These are phyloP conservation scores for Monilinia vaccinii-corymbosi DNA, from an alignment of 2,329 filamentous ascomycete genomes.

Conservation along the genomic window DNA sequence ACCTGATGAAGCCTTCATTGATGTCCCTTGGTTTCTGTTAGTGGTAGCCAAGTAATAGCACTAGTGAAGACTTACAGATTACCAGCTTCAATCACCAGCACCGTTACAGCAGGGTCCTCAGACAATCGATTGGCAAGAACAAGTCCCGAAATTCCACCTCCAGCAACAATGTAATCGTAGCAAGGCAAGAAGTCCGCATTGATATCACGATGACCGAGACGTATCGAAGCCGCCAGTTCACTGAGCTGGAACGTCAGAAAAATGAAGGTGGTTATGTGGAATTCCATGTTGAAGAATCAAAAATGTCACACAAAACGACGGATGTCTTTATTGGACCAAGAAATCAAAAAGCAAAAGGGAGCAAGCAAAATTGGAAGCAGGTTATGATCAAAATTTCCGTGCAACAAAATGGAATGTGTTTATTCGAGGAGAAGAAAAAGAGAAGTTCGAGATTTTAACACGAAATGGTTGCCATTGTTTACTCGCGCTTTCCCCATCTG, in stretches of 20 bases:
- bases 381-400: constrained; percentile 7
- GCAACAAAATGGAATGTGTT: not conserved
- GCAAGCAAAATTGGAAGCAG: constrained; percentile 10
- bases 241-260: not conserved
- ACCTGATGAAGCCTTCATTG: constrained; percentile 20
- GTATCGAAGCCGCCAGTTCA: constrained; percentile 10
- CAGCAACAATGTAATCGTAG: constrained; percentile 36
- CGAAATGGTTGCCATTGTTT: not conserved
- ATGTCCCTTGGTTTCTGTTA: constrained; percentile 17
- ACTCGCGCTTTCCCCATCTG: not conserved
- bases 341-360: not conserved
- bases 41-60: not conserved
- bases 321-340: not conserved
- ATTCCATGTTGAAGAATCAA: not conserved
- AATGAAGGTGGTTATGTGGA: not conserved
- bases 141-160: constrained; percentile 39
- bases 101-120: constrained; percentile 28
- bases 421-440: not conserved
- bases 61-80: constrained; percentile 12
- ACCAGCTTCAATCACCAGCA: constrained; percentile 24
- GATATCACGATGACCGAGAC: constrained; percentile 17
- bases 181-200: constrained; percentile 19
- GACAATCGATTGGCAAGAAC: constrained; percentile 36
- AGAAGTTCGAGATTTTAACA: not conserved
- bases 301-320: constrained; percentile 5